Base-by-base conservation (phyloP, 2,329 filamentous ascomycete species). In the Fusarium gaditjirri region DNA sequence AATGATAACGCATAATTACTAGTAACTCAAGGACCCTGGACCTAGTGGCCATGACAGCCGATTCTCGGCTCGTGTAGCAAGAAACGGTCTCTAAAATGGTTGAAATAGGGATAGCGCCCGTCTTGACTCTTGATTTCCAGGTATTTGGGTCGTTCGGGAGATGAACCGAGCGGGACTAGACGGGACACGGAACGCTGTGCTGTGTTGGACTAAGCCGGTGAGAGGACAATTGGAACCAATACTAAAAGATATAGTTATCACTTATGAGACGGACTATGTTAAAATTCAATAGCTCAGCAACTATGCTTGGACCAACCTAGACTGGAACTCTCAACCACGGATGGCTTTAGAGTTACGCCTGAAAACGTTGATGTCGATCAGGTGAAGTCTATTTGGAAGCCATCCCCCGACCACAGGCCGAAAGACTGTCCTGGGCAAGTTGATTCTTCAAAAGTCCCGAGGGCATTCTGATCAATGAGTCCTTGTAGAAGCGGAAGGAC, bases 391-490 rank as follows among this genome's bases (percentile, higher is more conserved):
- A 10, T 41, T 41, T 14, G 25, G 12, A 19, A 39, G 41, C 3
- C 19, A 53, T 13, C 35, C 33, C 19, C n/a, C 39, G 14, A 25
- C 8, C 12, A 2, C 4, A 1, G 23, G 13, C 13, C 23, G 13
- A n/a, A 21, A 6, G 11, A 19, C 4, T 19, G 3, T 9, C 23
- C 7, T 12, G 19, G 17, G 3, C 6, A n/a, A 4, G 33, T 13
- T 6, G 2, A 17, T 8, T n/a, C 5, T 39, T 27, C 10, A n/a
- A 10, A 16, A 27, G 33, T 5, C 10, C 1, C 2, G 6, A 38
- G 19, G 6, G 25, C 5, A 25, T 21, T 27, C 2, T 17, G 1
- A 2, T 9, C 7, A n/a, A 17, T 1, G 5, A 7, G 27, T 27
- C 5, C 2, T 12, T 9, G 29, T 21, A 10, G 5, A 50, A 10